Percentiles rank a stretch among this genome's conserved stretches.
Conservation (phyloP, 805 yeast genomes). For the Naumovozyma castellii region DNA sequence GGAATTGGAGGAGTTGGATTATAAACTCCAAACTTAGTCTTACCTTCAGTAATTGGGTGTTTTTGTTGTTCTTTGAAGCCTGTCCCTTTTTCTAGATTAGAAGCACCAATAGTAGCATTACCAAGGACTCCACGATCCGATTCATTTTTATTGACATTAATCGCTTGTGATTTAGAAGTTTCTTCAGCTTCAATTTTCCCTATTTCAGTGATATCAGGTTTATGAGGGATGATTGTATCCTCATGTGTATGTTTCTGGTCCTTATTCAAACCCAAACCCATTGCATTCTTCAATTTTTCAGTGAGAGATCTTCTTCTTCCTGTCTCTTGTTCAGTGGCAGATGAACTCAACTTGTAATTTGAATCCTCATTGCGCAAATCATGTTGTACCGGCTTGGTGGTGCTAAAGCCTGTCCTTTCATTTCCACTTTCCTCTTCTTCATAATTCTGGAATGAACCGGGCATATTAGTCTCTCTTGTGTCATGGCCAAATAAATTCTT, state of each 20-base stretch:
- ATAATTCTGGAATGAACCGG: background rate
- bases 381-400: background rate
- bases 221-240: too few relatives aligned
- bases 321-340: background rate
- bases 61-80: background rate
- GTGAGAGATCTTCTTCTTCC: background rate
- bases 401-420: background rate
- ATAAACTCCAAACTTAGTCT: background rate
- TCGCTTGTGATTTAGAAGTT: background rate
- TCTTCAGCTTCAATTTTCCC: too few relatives aligned
- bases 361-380: background rate
- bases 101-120: background rate
- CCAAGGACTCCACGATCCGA: background rate
- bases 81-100: background rate
- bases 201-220: too few relatives aligned
- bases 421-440: background rate
- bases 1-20: background rate
- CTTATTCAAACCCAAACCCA: background rate
- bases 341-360: background rate
- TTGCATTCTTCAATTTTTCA: background rate
- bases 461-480: background rate
- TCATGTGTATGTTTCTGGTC: background rate
- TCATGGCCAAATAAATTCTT: background rate
- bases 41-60: too few relatives aligned
- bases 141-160: background rate